These are phyloP conservation scores for Angomonas deanei DNA, from an alignment of 208 protist genomes.

Conservation along the genomic window DNA sequence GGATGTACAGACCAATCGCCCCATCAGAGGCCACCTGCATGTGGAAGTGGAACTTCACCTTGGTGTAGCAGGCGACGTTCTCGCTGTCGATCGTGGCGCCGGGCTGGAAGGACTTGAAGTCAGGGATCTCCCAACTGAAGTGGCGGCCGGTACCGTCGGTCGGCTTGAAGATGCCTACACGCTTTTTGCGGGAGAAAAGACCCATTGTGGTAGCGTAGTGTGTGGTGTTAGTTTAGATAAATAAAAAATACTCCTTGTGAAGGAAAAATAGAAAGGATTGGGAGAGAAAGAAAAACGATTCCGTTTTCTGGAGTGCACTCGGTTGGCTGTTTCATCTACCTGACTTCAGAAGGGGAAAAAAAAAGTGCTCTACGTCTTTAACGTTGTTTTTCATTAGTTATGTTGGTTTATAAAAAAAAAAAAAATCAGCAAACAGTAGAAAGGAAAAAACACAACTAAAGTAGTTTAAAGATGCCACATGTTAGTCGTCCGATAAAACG, in stretches of 20 bases:
- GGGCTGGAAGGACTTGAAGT: conserved; percentile 31
- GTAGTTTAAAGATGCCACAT: too few relatives aligned
- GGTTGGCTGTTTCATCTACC: too few relatives aligned
- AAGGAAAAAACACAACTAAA: too few relatives aligned
- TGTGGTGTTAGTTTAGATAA: not conserved
- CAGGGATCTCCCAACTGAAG: conserved; percentile 70
- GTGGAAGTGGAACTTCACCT: conserved; percentile 85
- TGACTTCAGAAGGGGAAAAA: not conserved
- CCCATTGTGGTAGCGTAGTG: conserved; percentile 28
- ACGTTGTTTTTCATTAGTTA: not conserved
- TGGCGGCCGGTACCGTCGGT: conserved; percentile 31
- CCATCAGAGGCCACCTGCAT: conserved; percentile 43
- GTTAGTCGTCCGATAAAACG: too few relatives aligned
- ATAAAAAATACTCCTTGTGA: not conserved
- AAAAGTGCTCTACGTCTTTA: too few relatives aligned
- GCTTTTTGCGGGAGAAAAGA: conserved; percentile 64
- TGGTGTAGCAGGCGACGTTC: conserved; percentile 51
- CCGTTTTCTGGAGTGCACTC: not conserved
- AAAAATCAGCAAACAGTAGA: too few relatives aligned
- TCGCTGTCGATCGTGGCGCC: conserved; percentile 63
- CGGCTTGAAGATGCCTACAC: conserved; percentile 49
- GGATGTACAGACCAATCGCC: conserved; percentile 76
- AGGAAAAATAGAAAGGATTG: not conserved
- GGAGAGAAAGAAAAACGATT: not conserved
- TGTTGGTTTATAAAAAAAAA: not conserved